phyloP scores from a whole-genome alignment of 2,329 filamentous ascomycete species.

The Aaosphaeria pasadenensis region DNA sequence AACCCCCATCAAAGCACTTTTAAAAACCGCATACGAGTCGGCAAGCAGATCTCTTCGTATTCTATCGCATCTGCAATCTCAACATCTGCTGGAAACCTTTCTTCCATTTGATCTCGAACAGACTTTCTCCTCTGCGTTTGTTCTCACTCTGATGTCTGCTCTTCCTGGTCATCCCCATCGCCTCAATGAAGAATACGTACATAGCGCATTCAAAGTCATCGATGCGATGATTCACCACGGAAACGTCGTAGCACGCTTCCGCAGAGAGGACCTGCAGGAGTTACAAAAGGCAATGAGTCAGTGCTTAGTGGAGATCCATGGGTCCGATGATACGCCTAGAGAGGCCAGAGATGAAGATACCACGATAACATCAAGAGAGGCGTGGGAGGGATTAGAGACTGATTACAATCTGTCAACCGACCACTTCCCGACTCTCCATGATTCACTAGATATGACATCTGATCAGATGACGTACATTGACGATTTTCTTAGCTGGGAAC shows the following conservation, averaged over 20 bases:
- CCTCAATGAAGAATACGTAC: not conserved
- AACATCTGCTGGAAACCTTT: not conserved
- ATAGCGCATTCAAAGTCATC: not conserved
- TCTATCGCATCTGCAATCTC: not conserved
- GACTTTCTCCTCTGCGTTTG: not conserved
- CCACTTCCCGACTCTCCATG: no score
- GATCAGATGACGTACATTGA: no score
- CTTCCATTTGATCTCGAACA: not conserved
- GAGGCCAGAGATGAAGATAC: no score
- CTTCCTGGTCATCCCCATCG: not conserved
- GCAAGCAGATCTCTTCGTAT: not conserved
- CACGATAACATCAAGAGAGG: no score
- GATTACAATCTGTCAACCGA: no score
- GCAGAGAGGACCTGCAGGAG: not conserved
- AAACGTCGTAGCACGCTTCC: not conserved
- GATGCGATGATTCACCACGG: not conserved
- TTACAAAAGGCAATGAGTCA: no score
- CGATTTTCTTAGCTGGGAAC: no score
- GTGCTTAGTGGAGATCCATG: no score
- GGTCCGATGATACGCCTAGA: no score
- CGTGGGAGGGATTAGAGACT: no score
- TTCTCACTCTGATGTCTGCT: not conserved
- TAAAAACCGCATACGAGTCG: not conserved
- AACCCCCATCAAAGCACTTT: not conserved
- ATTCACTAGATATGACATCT: no score